Base-by-base conservation (phyloP, 306 rosid species). In the Sechiopsis laciniata region DNA sequence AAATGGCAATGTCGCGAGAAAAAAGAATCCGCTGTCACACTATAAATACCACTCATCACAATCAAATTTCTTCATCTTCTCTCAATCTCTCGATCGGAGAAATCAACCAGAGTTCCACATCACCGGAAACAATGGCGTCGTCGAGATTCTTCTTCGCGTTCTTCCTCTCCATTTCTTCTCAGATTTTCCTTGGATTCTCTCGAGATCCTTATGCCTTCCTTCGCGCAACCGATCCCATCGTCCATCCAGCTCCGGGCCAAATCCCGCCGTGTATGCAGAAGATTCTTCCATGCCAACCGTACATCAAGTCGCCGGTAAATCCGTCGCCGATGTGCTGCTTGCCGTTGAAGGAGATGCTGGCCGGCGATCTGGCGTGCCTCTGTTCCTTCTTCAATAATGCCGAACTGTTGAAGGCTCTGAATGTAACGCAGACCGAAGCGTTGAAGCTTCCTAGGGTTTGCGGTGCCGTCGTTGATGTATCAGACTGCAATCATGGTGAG, bases 381-480 rank as follows among this genome's bases (percentile, higher is more conserved):
- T 92, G 97, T 73, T 29, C 21, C 10, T 7, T 86, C 67, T n/a
- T 84, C 20, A 62, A 50, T 64, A 51, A 87, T 7, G 65, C 50
- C 10, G 46, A 73, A 0, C 0, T 84, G 5, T 63, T 83, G 22
- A 9, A 29, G 0, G 24, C 75, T 48, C 1, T 85, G 9, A 76
- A 81, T 6, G 6, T 76, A 4, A 54, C 92, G 13, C 77, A 77
- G 84, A 83, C 74, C 0, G 80, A 85, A 3, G 73, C 80, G 5
- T 19, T 84, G 82, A 78, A 82, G 76, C 88, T 90, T 17, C 85
- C 92, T 0, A 53, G 54, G 54, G 87, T 90, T 7, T 92, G 95
- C 56, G 84, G 77, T 54, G 15, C 78, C 2, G 1, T 75, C 0
- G 71, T 45, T 62, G 80, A 88, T 29, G 1, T 74, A 20, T 74